phyloP scores from a whole-genome alignment of 371 early-diverging fungal species.

The Haplosporangium sp. region DNA sequence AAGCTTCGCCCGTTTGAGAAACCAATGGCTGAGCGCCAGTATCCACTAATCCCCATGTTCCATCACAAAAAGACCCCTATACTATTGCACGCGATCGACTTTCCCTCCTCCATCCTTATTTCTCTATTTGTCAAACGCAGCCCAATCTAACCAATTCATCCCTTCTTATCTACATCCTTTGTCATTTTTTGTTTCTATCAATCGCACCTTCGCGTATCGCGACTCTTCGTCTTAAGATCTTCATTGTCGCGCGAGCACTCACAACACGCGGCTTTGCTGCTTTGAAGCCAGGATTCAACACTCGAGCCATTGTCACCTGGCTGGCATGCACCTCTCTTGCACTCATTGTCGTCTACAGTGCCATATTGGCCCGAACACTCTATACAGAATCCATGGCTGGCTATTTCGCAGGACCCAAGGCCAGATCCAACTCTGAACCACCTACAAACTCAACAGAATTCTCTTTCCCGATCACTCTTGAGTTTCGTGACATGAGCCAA shows the following conservation, averaged over 20 bases:
- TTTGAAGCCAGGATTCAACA: constrained; percentile 50
- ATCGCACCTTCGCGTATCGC: not conserved
- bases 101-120: constrained; percentile 12
- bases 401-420: constrained; percentile 20
- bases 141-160: not conserved
- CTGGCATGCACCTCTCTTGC: constrained; percentile 32
- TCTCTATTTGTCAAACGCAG: not conserved
- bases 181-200: not conserved
- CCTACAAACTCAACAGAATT: not conserved
- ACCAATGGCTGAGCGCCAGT: not conserved
- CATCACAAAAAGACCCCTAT: no score
- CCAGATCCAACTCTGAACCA: not conserved
- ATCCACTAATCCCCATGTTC: not conserved
- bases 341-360: constrained; percentile 34
- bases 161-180: not conserved
- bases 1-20: not conserved
- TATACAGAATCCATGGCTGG: constrained; percentile 51
- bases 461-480: constrained; percentile 14
- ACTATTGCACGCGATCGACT: constrained; percentile 17
- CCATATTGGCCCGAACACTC: constrained; percentile 27
- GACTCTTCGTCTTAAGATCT: constrained; percentile 23
- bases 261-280: constrained; percentile 53
- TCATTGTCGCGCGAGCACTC: constrained; percentile 43
- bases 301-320: constrained; percentile 48
- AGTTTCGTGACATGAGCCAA: constrained; percentile 21